These are phyloP conservation scores for Colletotrichum paranaense DNA, from an alignment of 2,329 filamentous ascomycete species.

Conservation along the genomic window DNA sequence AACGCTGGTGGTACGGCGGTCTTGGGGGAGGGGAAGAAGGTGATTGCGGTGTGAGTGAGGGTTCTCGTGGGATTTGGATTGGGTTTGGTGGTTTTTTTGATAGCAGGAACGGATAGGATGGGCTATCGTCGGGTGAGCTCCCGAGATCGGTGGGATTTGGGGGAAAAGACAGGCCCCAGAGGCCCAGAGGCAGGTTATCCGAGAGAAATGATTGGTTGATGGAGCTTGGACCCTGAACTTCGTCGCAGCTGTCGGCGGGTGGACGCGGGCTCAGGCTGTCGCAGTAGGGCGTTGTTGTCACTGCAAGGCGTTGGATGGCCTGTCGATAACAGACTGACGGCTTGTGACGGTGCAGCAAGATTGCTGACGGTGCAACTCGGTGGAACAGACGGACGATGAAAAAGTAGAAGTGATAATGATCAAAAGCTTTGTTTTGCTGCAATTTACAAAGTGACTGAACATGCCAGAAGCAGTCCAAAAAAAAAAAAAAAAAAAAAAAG, in stretches of 20 bases:
- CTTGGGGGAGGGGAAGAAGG: neutral
- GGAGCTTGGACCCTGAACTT: neutral
- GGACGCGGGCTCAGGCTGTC: neutral
- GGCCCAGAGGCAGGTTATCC: neutral
- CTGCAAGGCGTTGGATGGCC: no score
- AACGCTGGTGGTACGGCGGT: neutral
- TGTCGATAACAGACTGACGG: neutral
- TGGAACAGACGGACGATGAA: neutral
- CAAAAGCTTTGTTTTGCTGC: rapidly evolving
- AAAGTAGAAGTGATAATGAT: neutral
- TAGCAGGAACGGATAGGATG: constrained; percentile 12
- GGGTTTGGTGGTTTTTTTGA: neutral
- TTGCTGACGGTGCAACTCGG: neutral
- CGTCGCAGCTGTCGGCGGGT: neutral
- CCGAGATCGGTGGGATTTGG: constrained; percentile 26
- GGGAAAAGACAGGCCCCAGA: no score
- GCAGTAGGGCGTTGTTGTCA: no score
- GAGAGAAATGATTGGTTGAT: neutral
- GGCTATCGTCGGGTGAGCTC: constrained; percentile 32
- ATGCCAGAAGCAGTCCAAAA: neutral
- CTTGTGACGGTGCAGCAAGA: neutral
- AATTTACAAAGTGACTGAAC: no score
- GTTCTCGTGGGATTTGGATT: neutral
- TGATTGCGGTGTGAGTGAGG: constrained; percentile 8
- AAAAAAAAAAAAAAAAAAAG: neutral